These are phyloP conservation scores for Acacia crassicarpa DNA, from an alignment of 306 rosid species.

Conservation along the genomic window DNA sequence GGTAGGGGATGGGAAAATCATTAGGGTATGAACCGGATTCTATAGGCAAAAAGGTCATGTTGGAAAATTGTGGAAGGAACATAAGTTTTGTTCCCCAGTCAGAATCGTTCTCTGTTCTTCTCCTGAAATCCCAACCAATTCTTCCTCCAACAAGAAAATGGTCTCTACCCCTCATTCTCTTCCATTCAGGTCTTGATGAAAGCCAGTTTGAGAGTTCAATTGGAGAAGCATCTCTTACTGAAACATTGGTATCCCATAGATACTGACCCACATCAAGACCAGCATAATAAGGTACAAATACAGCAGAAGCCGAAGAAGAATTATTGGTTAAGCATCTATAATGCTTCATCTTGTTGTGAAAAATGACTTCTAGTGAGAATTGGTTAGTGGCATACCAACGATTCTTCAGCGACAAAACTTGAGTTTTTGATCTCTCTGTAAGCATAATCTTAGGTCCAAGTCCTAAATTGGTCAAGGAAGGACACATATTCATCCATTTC, in stretches of 20 bases:
- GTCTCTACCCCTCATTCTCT: constrained; percentile 56
- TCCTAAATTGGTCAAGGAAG: constrained; percentile 45
- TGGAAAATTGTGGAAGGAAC: constrained; percentile 54
- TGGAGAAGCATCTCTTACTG: constrained; percentile 52
- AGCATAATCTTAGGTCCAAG: constrained; percentile 39
- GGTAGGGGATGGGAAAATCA: constrained; percentile 61
- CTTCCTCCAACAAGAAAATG: constrained; percentile 67
- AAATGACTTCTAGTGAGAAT: constrained; percentile 57
- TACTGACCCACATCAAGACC: constrained; percentile 57
- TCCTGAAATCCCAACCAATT: constrained; percentile 51
- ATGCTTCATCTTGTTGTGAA: constrained; percentile 60
- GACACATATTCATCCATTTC: constrained; percentile 53
- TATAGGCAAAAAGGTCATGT: constrained; percentile 47
- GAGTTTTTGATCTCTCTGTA: constrained; percentile 6
- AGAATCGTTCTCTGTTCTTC: constrained; percentile 34
- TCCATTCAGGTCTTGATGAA: constrained; percentile 45
- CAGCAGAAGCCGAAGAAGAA: constrained; percentile 58
- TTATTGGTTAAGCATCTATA: constrained; percentile 62
- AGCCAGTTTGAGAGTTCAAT: constrained; percentile 47
- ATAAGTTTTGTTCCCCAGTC: constrained; percentile 63
- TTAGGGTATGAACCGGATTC: constrained; percentile 45
- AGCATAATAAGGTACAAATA: constrained; percentile 57
- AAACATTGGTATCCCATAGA: constrained; percentile 45
- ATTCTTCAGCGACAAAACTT: constrained; percentile 1
- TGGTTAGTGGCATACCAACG: constrained; percentile 63